These are phyloP conservation scores for Triticum timopheevii DNA, from an alignment of 176 grass and related monocot species.

Conservation along the genomic window DNA sequence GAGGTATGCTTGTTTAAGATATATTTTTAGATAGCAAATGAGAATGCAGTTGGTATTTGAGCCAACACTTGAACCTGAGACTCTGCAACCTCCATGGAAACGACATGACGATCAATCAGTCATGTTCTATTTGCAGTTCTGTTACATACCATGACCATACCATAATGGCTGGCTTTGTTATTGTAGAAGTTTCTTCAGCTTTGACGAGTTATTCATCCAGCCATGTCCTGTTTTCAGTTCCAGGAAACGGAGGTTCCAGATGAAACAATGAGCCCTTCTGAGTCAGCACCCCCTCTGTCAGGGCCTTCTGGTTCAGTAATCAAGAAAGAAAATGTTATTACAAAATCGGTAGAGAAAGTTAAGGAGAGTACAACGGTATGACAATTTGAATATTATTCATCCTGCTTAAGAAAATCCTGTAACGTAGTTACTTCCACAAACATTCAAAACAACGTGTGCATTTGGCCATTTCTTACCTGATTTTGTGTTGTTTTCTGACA, in stretches of 20 bases:
- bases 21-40: background rate
- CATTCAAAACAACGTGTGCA: background rate
- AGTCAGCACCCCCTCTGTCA: slow-evolving; percentile 19
- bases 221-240: slow-evolving; percentile 45
- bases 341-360: slow-evolving; percentile 90
- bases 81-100: slow-evolving; percentile 6
- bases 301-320: slow-evolving; percentile 12
- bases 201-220: slow-evolving; percentile 10
- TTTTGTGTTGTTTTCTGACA: slow-evolving; percentile 4
- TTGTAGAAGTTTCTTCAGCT: background rate
- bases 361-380: slow-evolving; percentile 89
- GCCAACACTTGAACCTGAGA: slow-evolving; percentile 11
- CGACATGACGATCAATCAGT: slow-evolving; percentile 20
- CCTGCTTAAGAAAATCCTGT: slow-evolving; percentile 19
- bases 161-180: background rate
- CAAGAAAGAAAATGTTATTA: slow-evolving; percentile 80
- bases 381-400: slow-evolving; percentile 19
- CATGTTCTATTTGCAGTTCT: background rate
- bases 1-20: slow-evolving; percentile 57
- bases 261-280: slow-evolving; percentile 36
- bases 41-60: background rate
- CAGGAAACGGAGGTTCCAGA: slow-evolving; percentile 49
- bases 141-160: slow-evolving; percentile 30
- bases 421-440: background rate
- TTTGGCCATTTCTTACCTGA: slow-evolving; percentile 1